phyloP scores from a whole-genome alignment of 805 yeast genomes.

The Lipomyces oligophaga region DNA sequence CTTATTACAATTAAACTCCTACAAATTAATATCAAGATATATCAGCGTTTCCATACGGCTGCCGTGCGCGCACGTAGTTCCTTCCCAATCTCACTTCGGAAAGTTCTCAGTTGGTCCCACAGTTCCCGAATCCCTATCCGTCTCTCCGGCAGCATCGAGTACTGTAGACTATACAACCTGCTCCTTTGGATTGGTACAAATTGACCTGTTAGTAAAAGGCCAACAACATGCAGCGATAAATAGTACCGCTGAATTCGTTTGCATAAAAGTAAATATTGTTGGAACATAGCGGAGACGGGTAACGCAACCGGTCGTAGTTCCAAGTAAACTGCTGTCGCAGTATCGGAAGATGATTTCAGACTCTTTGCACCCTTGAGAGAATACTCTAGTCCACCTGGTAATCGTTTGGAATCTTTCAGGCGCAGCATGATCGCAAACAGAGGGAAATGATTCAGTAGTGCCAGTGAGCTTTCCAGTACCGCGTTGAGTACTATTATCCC shows the following conservation, averaged over 20 bases:
- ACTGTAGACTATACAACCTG: slow-evolving; percentile 48
- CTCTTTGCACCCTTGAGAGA: slow-evolving; percentile 9
- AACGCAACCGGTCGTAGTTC: slow-evolving; percentile 47
- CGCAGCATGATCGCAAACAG: slow-evolving; percentile 75
- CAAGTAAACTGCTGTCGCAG: slow-evolving; percentile 27
- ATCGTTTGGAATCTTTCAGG: slow-evolving; percentile 68
- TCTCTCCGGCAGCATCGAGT: slow-evolving; percentile 50
- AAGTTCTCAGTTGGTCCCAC: slow-evolving; percentile 19
- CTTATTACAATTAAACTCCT: no score
- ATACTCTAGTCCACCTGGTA: slow-evolving; percentile 57
- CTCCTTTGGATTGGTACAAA: slow-evolving; percentile 47
- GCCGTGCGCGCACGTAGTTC: no score
- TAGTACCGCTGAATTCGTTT: slow-evolving; percentile 43
- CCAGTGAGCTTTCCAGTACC: slow-evolving; percentile 54
- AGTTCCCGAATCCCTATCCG: slow-evolving; percentile 35
- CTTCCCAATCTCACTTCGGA: no score
- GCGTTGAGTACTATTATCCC: slow-evolving; percentile 48
- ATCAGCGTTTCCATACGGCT: no score
- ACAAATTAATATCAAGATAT: no score
- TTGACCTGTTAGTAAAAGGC: slow-evolving; percentile 47
- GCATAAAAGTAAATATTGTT: slow-evolving; percentile 46
- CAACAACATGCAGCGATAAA: slow-evolving; percentile 42
- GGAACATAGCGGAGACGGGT: slow-evolving; percentile 45
- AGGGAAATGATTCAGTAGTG: slow-evolving; percentile 78
- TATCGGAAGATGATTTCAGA: background rate